Evolutionary conservation across 345 rosid species (phyloP).

Genomic region (Salix brachista): DNA sequence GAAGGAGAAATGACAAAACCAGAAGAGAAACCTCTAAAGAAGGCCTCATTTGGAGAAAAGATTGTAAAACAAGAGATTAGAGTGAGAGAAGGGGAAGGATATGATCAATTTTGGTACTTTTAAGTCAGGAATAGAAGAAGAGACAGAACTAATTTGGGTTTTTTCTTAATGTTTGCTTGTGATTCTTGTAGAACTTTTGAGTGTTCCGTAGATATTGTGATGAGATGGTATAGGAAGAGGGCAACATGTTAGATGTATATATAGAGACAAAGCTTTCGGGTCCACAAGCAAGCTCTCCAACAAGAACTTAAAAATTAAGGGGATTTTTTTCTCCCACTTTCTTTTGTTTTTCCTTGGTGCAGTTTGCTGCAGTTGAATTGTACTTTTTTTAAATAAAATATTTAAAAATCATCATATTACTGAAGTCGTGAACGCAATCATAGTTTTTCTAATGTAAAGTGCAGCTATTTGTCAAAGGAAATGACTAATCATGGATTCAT

Average conservation of each 20-base stretch:
- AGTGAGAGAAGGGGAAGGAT: neutral
- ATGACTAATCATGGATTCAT: constrained; percentile 13
- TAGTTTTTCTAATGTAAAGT: neutral
- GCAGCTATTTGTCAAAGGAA: neutral
- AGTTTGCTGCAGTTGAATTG: neutral
- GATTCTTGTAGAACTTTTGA: neutral
- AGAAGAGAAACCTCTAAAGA: constrained; percentile 11
- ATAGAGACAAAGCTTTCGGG: neutral
- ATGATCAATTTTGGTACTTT: neutral
- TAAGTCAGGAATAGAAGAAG: neutral
- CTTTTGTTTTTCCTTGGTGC: constrained; percentile 12
- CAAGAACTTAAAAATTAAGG: neutral
- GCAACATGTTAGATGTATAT: neutral
- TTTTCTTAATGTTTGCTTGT: neutral
- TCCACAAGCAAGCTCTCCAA: neutral
- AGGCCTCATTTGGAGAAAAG: constrained; percentile 9
- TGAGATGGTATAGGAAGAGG: neutral
- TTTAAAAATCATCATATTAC: too few relatives aligned
- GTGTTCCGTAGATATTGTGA: neutral
- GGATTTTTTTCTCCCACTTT: constrained; percentile 13
- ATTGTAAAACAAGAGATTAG: neutral
- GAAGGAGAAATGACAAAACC: constrained; percentile 3
- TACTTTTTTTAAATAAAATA: neutral
- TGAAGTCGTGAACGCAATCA: too few relatives aligned
- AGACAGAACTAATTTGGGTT: neutral